Evolutionary conservation across 495 filamentous ascomycete genomes (phyloP).

Genomic region (Xylaria longipes): DNA sequence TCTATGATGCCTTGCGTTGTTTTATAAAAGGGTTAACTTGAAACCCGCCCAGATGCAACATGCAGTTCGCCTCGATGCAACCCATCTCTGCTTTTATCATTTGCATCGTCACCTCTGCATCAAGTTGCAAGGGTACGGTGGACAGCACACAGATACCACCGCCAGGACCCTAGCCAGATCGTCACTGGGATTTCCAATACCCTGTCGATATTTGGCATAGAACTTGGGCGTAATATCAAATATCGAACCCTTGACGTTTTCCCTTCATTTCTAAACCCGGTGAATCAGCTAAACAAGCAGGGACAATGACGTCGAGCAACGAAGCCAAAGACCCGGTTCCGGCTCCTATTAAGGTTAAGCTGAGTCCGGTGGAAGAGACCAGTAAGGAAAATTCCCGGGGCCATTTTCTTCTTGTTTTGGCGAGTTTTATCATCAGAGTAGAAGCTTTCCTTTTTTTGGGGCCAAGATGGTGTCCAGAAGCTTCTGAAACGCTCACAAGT

Average conservation of each 20-base stretch:
- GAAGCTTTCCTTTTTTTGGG: no score
- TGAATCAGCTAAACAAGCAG: neutral
- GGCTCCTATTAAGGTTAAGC: constrained; percentile 13
- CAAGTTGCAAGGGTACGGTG: constrained; percentile 13
- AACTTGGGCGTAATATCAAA: neutral
- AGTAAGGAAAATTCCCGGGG: no score
- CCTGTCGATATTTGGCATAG: constrained; percentile 11
- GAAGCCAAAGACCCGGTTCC: neutral
- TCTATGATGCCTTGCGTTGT: neutral
- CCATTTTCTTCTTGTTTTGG: no score
- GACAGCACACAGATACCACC: constrained; percentile 14
- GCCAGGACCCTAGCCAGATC: neutral
- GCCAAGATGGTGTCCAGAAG: no score
- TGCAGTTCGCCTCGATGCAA: constrained; percentile 2
- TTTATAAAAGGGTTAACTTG: neutral
- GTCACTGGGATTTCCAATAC: constrained; percentile 16
- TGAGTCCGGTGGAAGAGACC: constrained; percentile 28
- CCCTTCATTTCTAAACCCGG: neutral
- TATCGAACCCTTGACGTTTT: neutral
- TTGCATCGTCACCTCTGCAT: constrained; percentile 14
- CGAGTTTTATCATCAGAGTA: no score
- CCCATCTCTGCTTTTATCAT: neutral
- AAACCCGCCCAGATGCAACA: neutral
- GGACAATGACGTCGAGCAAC: constrained; percentile 4
- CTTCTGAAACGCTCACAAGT: no score